Evolutionary conservation across 805 yeast genomes (phyloP).

Genomic region (Metschnikowia orientalis): DNA sequence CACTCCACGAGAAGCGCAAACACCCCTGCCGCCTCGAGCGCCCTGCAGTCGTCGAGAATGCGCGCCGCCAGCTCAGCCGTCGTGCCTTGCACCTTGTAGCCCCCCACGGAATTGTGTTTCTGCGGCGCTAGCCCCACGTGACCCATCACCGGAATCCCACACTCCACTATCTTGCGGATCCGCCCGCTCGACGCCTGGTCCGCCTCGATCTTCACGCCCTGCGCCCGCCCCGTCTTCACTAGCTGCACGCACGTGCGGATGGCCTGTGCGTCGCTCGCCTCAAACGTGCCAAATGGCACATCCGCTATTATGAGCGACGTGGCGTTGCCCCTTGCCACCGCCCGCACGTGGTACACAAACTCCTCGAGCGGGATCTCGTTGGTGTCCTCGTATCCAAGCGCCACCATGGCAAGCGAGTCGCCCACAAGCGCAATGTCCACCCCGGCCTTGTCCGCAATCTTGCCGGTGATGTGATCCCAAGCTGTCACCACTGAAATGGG

Average conservation of each 20-base stretch:
- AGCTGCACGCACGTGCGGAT: conserved; percentile 51
- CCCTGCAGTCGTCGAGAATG: conserved; percentile 62
- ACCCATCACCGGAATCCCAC: conserved; percentile 87
- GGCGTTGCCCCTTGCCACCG: conserved; percentile 69
- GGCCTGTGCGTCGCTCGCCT: conserved; percentile 59
- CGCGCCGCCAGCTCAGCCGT: conserved; percentile 48
- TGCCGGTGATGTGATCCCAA: conserved; percentile 77
- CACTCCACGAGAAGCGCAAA: conserved; percentile 78
- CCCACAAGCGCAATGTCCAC: conserved; percentile 78
- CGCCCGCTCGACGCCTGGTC: conserved; percentile 53
- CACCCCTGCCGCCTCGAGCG: conserved; percentile 71
- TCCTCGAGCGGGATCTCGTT: conserved; percentile 75
- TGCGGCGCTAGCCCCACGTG: conserved; percentile 95
- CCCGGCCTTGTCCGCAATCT: conserved; percentile 59
- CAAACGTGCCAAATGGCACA: conserved; percentile 86
- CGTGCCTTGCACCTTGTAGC: conserved; percentile 83
- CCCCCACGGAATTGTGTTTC: conserved; percentile 70
- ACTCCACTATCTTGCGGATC: conserved; percentile 49
- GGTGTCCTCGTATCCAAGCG: conserved; percentile 76
- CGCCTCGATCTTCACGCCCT: conserved; percentile 85
- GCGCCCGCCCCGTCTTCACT: conserved; percentile 52
- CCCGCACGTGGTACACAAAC: conserved; percentile 67
- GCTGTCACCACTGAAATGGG: conserved; percentile 64
- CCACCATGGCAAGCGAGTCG: conserved; percentile 90
- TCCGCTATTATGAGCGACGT: conserved; percentile 74